Base-by-base conservation (phyloP, 108 stramenopile species). In the Skeletonema costatum region DNA sequence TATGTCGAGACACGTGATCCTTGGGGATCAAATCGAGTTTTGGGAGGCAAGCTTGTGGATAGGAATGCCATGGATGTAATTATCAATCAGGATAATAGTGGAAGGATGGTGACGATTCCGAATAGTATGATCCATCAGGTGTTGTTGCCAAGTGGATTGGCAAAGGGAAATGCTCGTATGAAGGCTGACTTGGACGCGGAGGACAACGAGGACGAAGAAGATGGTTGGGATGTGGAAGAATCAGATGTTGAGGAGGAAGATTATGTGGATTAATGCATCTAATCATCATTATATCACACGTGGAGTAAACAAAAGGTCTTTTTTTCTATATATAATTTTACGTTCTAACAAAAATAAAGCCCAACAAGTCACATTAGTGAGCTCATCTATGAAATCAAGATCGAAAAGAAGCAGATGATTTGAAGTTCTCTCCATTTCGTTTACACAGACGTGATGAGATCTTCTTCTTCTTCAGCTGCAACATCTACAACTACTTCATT, bases 21-120 rank as follows among this genome's bases (percentile, higher is more conserved):
- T 5, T 93, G 85, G 83, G 84, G 90, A 10, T 92, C 92, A 21
- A 96, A 96, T 69, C 70, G 96, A 8, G 85, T 89, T 9, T 61
- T 94, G 70, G 71, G 74, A n/a, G 96, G 95, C 0, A 89, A 86
- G 58, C 71, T 96, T 17, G 75, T 93, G 19, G 91, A 91, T 70
- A 85, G 95, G 33, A 94, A 94, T 71, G 77, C 92, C 4, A 82
- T 96, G 86, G 92, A 96, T 74, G 76, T 96, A 0, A 78, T 91
- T 35, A 90, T 96, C 58, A 93, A 91, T 66, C 74, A 89, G 46
- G 76, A 81, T 66, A 80, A 80, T 33, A 88, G 91, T 60, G 93
- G 93, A 56, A 80, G 92, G 33, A 88, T 92, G 87, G 93, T 94
- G 9, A 94, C 93, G 8, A 87, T 94, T 70, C 93, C 93, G n/a